Evolutionary conservation across 176 grass and related monocot species (phyloP).

Genomic region (Oryza meridionalis): DNA sequence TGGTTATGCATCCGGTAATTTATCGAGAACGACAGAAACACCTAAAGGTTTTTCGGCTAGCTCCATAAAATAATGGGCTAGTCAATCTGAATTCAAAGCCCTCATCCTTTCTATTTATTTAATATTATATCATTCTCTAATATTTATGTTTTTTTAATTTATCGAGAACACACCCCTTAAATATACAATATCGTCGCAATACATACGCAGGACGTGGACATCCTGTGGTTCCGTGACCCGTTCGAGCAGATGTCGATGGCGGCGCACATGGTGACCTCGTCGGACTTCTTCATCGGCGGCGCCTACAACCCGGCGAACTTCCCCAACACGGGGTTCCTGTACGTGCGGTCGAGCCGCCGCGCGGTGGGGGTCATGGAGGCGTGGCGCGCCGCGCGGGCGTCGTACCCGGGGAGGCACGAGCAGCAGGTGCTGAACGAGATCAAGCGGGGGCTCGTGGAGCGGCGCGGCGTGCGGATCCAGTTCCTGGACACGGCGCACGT

Average conservation of each 20-base stretch:
- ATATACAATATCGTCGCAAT: background rate
- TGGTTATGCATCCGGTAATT: too few relatives aligned
- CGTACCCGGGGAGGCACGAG: constrained; percentile 62
- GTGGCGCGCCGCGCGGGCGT: constrained; percentile 49
- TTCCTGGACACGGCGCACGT: constrained; percentile 71
- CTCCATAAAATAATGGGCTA: too few relatives aligned
- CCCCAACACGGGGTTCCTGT: constrained; percentile 83
- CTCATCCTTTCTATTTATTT: too few relatives aligned
- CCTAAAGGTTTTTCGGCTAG: too few relatives aligned
- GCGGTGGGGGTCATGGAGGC: constrained; percentile 62
- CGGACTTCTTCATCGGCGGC: constrained; percentile 71
- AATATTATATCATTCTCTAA: too few relatives aligned
- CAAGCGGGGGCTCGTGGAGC: constrained; percentile 46
- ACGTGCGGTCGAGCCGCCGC: constrained; percentile 55
- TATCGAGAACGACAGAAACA: too few relatives aligned
- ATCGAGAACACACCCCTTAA: background rate
- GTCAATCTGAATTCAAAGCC: too few relatives aligned
- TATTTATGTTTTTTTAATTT: too few relatives aligned
- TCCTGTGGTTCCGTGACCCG: constrained; percentile 84
- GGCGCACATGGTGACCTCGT: constrained; percentile 67
- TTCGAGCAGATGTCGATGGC: constrained; percentile 63
- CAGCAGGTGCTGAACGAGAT: constrained; percentile 81
- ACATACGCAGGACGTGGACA: constrained; percentile 67
- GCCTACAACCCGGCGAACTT: constrained; percentile 55
- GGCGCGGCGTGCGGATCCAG: constrained; percentile 57